Percentiles rank a stretch among this genome's conserved stretches.
Evolutionary conservation across 352 stramenopile genomes (phyloP).

Genomic region (Phytophthora cactorum): DNA sequence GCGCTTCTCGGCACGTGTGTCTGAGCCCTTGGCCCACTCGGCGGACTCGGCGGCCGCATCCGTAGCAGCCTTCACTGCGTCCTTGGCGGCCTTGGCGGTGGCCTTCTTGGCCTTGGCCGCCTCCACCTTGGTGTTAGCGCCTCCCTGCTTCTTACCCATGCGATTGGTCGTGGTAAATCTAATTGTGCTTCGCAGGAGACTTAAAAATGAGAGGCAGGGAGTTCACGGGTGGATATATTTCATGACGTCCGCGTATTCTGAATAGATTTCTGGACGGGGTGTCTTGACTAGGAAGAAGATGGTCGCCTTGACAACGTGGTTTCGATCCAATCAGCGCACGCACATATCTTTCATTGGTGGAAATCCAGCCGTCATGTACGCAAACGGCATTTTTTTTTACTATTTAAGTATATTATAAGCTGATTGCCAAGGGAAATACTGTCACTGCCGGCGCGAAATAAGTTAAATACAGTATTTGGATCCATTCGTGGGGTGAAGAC

Average conservation of each 20-base stretch:
- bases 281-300: slow-evolving; percentile 11
- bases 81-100: slow-evolving; percentile 55
- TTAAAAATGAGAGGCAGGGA: background rate
- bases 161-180: slow-evolving; percentile 27
- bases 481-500: too few species aligned
- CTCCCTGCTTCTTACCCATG: slow-evolving; percentile 61
- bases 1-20: slow-evolving; percentile 48
- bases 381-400: too few species aligned
- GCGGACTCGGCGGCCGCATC: slow-evolving; percentile 49
- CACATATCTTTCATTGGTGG: slow-evolving; percentile 8
- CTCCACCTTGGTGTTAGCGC: slow-evolving; percentile 77
- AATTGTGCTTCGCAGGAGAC: background rate
- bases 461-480: too few species aligned
- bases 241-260: slow-evolving; percentile 5
- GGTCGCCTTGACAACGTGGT: slow-evolving; percentile 6
- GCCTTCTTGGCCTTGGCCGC: slow-evolving; percentile 79
- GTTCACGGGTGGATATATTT: background rate
- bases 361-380: background rate
- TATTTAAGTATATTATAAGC: too few species aligned
- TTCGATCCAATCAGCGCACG: slow-evolving; percentile 16
- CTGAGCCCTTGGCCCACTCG: slow-evolving; percentile 66
- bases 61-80: slow-evolving; percentile 53
- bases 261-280: background rate
- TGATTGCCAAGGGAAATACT: too few species aligned
- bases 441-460: too few species aligned